A percentile compares a stretch with the other conserved stretches of the same genome.
phyloP scores from a whole-genome alignment of 768 basidiomycete genomes.

The Amanita rubescens region DNA sequence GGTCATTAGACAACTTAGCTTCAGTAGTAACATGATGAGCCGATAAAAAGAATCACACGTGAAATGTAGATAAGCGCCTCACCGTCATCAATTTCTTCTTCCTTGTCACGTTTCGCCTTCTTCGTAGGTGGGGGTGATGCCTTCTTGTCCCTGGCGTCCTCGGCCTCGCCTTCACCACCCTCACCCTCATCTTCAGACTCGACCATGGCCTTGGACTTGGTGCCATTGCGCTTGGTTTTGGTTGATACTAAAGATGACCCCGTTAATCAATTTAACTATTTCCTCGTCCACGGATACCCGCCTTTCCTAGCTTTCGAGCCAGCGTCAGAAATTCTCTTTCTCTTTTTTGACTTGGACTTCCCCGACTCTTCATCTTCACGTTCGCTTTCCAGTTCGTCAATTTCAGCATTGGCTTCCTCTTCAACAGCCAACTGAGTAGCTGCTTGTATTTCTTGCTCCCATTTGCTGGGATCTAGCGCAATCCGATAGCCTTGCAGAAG shows the following conservation, averaged over 20 bases:
- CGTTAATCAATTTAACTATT: slow-evolving; percentile 25
- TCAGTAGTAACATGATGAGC: neutral
- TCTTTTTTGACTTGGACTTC: slow-evolving; percentile 28
- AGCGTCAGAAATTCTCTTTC: slow-evolving; percentile 58
- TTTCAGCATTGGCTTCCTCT: slow-evolving; percentile 49
- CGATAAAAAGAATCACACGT: neutral
- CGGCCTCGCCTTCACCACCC: slow-evolving; percentile 39
- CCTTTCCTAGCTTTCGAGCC: slow-evolving; percentile 34
- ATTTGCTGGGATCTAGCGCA: slow-evolving; percentile 52
- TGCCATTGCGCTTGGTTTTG: slow-evolving; percentile 32
- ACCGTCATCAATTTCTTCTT: slow-evolving; percentile 57
- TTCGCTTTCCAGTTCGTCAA: slow-evolving; percentile 57
- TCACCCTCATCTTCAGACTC: slow-evolving; percentile 66
- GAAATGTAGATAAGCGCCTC: slow-evolving; percentile 15
- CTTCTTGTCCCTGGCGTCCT: slow-evolving; percentile 48
- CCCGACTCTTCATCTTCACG: slow-evolving; percentile 43
- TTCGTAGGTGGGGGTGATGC: slow-evolving; percentile 52
- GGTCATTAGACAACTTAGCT: slow-evolving; percentile 58
- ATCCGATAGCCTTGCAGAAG: slow-evolving; percentile 72
- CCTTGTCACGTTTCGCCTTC: slow-evolving; percentile 53
- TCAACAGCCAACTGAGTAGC: slow-evolving; percentile 29
- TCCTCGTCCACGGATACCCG: slow-evolving; percentile 16
- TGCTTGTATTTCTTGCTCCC: slow-evolving; percentile 34
- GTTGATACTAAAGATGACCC: slow-evolving; percentile 20
- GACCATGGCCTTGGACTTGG: slow-evolving; percentile 48